Evolutionary conservation across 2,329 filamentous ascomycete genomes (phyloP), one percentile per base, ranked within the genome.

Genomic region (Xylaria polymorpha): DNA sequence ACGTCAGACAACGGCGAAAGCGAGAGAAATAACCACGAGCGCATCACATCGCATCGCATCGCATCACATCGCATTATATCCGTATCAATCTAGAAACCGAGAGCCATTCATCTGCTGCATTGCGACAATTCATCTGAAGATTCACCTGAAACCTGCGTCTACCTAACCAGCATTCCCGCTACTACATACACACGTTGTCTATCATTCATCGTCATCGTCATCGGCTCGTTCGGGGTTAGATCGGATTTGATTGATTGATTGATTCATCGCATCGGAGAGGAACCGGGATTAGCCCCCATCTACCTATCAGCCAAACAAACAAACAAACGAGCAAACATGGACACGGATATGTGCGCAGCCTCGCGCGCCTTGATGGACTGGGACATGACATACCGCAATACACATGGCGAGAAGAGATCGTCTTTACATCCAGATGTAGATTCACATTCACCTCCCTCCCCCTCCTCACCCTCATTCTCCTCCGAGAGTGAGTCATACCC

Each of bases 401-500:
- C 37, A 37, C 48, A 48, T 3, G 20, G 4, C 56, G 60, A 48
- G 20, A 29, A 10, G 12, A n/a, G 6, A n/a, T 20, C 41, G 6
- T 18, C 39, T 32, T n/a, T 37, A 41, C n/a, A 41, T 22, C 55
- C 43, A 35, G 15, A 8, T n/a, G 7, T 39, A 39, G 1, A 53
- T 29, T 15, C 37, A 22, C 35, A 15, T 37, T 4, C 50, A 2
- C 62, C 32, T 14, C 15, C 44, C 12, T 29, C 46, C 46, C 41
- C 32, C 4, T 61, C 46, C 35, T 66, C 57, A 5, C 63, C 64
- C 37, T 56, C 48, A 2, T 61, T 46, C 39, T 66, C 57, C 3
- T 51, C 57, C 48, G 64, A 48, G 57, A 43, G 59, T 65, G 61
- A 64, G 44, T 58, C 59, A 62, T 48, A 56, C 46, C 32, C 59